phyloP scores from a whole-genome alignment of 768 basidiomycete genomes.

The Termitomyces titanicus region DNA sequence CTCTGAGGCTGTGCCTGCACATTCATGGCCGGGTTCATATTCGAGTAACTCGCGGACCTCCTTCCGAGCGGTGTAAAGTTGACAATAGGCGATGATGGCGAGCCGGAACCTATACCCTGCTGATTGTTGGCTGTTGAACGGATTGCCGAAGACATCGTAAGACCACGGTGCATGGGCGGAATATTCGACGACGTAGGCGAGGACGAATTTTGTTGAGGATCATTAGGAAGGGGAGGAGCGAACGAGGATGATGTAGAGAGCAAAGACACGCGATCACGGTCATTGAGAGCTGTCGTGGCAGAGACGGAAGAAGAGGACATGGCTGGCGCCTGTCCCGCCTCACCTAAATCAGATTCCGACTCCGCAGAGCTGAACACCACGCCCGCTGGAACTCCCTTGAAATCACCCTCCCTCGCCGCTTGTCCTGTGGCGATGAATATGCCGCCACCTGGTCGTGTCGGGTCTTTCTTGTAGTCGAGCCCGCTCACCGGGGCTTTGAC shows the following conservation, averaged over 20 bases:
- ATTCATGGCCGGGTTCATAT: conserved; percentile 79
- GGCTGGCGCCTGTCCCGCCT: conserved; percentile 22
- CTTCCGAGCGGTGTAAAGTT: conserved; percentile 50
- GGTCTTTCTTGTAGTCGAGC: conserved; percentile 76
- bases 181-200: conserved; percentile 11
- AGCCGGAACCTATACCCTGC: conserved; percentile 9
- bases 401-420: conserved; percentile 37
- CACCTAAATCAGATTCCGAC: conserved; percentile 40
- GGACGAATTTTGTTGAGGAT: not conserved
- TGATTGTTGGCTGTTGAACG: conserved; percentile 22
- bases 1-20: conserved; percentile 32
- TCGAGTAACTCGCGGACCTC: conserved; percentile 38
- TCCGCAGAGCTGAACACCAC: conserved; percentile 49
- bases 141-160: conserved; percentile 22
- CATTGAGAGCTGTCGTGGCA: conserved; percentile 26
- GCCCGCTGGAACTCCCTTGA: conserved; percentile 54
- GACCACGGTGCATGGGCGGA: conserved; percentile 14
- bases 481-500: conserved; percentile 46
- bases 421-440: conserved; percentile 70
- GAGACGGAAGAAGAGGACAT: conserved; percentile 16
- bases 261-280: conserved; percentile 30
- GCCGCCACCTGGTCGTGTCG: conserved; percentile 80
- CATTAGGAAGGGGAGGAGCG: conserved; percentile 28
- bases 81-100: conserved; percentile 42
- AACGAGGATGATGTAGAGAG: conserved; percentile 32